Base-by-base conservation (phyloP, 371 early-diverging fungal species). In the Syncephalis plumigaleata region DNA sequence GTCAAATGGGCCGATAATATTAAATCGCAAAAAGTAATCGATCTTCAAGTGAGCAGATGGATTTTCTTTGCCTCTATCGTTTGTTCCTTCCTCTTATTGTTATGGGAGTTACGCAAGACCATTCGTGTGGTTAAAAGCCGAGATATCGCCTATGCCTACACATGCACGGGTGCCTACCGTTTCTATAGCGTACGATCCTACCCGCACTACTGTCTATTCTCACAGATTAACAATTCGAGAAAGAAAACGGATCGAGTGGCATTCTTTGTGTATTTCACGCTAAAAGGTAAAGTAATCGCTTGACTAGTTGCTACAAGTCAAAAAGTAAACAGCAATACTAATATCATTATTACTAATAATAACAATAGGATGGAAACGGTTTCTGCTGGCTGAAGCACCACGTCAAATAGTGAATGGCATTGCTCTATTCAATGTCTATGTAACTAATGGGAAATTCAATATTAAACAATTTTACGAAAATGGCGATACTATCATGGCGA, bases 221-320 rank as follows among this genome's bases (percentile, higher is more conserved):
- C 59, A 4, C 73, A 77, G 26, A 79, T 90, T 53, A 68, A 84
- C 40, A 64, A 70, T 43, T 74, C 78, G 0, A 68, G 72, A 24
- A 79, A 67, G 57, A 51, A 53, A 24, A 68, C 66, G 13, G 91
- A 90, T 50, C 58, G 67, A 1, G 43, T 81, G 8, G 85, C 88
- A 17, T 86, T 87, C 59, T 87, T 74, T 64, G 81, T 85, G n/a
- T 90, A 83, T 59, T 87, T 84, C 58, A 67, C 73, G 9, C 71
- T 87, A 47, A 79, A 83, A 65, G 80, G 83, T 74, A 65, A 43
- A 23, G 13, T 17, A 15, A 40, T 40, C 15, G n/a, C 4, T 40
- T 40, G n/a, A n/a, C n/a, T n/a, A n/a, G n/a, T n/a, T n/a, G n/a
- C n/a, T n/a, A n/a, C n/a, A n/a, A n/a, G n/a, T n/a, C n/a, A n/a